Evolutionary conservation across 345 rosid genomes (phyloP), one percentile per base, ranked within the genome.

Genomic region (Murraya paniculata): DNA sequence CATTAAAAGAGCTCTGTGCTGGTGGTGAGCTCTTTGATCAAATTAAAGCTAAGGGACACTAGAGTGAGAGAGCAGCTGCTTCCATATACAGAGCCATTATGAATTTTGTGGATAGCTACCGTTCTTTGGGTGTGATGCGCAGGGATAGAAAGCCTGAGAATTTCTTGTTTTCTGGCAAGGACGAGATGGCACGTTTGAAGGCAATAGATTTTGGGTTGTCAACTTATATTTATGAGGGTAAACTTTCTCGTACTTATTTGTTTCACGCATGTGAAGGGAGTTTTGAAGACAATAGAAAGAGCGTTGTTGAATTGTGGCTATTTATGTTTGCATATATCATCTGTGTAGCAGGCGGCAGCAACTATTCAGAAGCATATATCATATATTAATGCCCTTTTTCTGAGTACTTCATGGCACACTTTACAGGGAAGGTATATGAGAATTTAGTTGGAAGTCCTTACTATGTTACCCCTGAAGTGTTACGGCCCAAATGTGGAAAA

Each of bases 371-470:
- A 41, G 14, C 14, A 2, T 41, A 10, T 41, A 2, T 41, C 48
- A 41, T 41, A 10, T 41, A 2, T 10, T 41, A 50, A 50, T 50
- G 56, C 21, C 56, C 21, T 50, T 33, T 21, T 6, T 36, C 18
- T 7, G 22, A 38, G 33, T 60, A 33, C 64, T 61, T 58, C 33
- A 18, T 74, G 53, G 45, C 33, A 70, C 21, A 39, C 50, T 85
- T 74, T 68, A 67, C 90, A 94, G 95, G 96, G 24, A 92, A 84
- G 84, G 89, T 77, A n/a, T 91, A 90, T 79, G 84, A 77, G 74
- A 92, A 91, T 79, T 89, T 92, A 19, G 97, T 92, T 1, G 93
- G 94, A 64, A 92, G 96, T 80, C 93, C 97, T n/a, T 94, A 94
- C 78, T 94, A 94, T 76, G 94, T 92, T 68, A 93, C 98, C 80